These are phyloP conservation scores for Alternaria hordeiaustralica DNA, from an alignment of 2,329 filamentous ascomycete genomes.

Conservation along the genomic window DNA sequence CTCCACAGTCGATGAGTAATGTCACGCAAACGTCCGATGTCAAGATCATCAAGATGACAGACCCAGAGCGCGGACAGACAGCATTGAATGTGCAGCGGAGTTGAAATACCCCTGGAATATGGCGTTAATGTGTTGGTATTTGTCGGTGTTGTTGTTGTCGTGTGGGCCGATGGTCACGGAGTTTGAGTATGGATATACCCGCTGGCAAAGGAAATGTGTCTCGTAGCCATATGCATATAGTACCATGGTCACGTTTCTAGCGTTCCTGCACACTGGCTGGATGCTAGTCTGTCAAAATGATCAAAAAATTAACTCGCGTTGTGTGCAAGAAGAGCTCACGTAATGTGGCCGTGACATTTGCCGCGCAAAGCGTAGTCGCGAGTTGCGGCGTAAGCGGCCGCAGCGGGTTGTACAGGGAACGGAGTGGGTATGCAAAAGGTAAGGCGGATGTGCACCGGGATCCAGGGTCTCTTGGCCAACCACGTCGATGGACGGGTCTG, in stretches of 20 bases:
- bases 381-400: conserved; percentile 17
- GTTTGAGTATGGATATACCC: conserved; percentile 29
- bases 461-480: conserved; percentile 21
- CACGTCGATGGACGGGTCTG: conserved; percentile 17
- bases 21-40: conserved; percentile 65
- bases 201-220: conserved; percentile 11
- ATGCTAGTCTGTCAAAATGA: background rate
- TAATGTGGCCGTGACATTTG: background rate
- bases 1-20: conserved; percentile 78
- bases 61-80: conserved; percentile 60
- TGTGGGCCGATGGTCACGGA: background rate
- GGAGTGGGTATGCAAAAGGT: conserved; percentile 9
- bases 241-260: background rate
- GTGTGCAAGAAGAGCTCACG: background rate
- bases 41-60: conserved; percentile 73
- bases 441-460: conserved; percentile 16
- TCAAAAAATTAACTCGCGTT: background rate
- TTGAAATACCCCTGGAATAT: background rate
- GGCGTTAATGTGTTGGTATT: background rate
- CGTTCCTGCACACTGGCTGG: background rate
- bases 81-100: conserved; percentile 42
- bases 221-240: background rate
- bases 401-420: conserved; percentile 19
- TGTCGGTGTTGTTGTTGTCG: background rate
- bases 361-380: conserved; percentile 12